Conservation (phyloP, 768 basidiomycete genomes). For the Cystobasidium ongulense region DNA sequence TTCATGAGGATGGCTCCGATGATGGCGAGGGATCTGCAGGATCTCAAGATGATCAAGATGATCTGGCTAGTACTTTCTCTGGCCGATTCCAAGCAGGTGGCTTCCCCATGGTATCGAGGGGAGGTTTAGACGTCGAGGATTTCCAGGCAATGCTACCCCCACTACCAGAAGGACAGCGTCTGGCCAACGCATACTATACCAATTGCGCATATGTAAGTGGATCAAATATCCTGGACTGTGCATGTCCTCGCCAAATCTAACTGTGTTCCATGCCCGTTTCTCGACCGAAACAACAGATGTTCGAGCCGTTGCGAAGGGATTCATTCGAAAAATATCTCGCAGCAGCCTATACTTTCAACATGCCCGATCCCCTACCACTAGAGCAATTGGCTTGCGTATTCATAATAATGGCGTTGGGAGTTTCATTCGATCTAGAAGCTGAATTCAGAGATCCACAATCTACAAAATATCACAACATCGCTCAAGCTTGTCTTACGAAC, state of each 20-base stretch:
- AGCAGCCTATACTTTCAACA: conserved; percentile 16
- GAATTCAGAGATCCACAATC: conserved; percentile 12
- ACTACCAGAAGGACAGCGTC: background rate
- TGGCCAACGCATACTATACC: conserved; percentile 14
- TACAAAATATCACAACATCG: conserved; percentile 23
- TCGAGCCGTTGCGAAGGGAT: conserved; percentile 13
- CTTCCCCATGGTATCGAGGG: conserved; percentile 20
- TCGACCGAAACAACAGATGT: conserved; percentile 11
- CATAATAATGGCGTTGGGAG: conserved; percentile 20
- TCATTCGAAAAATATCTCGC: conserved; percentile 18
- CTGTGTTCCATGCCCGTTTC: background rate
- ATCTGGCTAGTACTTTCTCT: background rate
- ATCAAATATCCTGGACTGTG: background rate
- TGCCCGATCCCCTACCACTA: background rate
- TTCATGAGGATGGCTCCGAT: conserved; percentile 23
- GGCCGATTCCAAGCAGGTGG: background rate
- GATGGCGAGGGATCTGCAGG: conserved; percentile 20
- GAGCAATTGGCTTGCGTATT: conserved; percentile 23
- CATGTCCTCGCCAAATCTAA: background rate
- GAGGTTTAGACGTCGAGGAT: conserved; percentile 23
- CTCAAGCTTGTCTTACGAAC: conserved; percentile 21
- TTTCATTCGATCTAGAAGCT: conserved; percentile 19
- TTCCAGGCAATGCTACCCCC: conserved; percentile 31
- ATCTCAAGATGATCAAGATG: conserved; percentile 19
- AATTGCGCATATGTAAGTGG: conserved; percentile 27